Percentiles rank a stretch among this genome's conserved stretches.
Evolutionary conservation across 305 asterid genomes (phyloP).

Genomic region (Euphrasia arctica): DNA sequence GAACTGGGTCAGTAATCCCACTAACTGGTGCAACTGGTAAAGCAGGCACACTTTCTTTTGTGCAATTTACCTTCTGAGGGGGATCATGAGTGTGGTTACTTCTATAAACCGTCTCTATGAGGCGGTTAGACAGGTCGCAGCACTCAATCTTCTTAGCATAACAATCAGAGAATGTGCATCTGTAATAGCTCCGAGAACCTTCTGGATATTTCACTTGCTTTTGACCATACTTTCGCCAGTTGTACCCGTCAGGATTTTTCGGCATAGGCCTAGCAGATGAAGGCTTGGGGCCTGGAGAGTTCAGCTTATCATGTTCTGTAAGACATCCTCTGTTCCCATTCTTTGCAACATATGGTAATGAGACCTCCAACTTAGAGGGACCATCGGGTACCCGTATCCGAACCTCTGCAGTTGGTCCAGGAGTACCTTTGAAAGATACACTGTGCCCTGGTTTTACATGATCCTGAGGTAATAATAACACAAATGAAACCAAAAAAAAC

Average conservation of each 20-base stretch:
- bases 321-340: slow-evolving; percentile 27
- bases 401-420: slow-evolving; percentile 33
- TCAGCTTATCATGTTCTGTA: slow-evolving; percentile 38
- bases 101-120: slow-evolving; percentile 55
- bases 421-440: slow-evolving; percentile 28
- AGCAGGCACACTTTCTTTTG: slow-evolving; percentile 35
- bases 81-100: slow-evolving; percentile 76
- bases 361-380: slow-evolving; percentile 39
- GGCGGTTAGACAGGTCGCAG: slow-evolving; percentile 45
- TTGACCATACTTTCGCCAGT: slow-evolving; percentile 86
- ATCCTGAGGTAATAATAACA: slow-evolving; percentile 40
- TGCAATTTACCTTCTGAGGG: slow-evolving; percentile 44
- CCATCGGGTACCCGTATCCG: slow-evolving; percentile 30
- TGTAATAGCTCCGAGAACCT: slow-evolving; percentile 76
- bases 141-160: slow-evolving; percentile 76
- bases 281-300: slow-evolving; percentile 34
- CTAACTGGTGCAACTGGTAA: slow-evolving; percentile 31
- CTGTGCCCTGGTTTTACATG: slow-evolving; percentile 30
- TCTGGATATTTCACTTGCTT: slow-evolving; percentile 83
- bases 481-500: slow-evolving; percentile 18
- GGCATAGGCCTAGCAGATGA: slow-evolving; percentile 36
- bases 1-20: slow-evolving; percentile 30
- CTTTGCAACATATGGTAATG: slow-evolving; percentile 40
- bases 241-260: slow-evolving; percentile 71
- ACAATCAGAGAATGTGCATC: slow-evolving; percentile 67